These are phyloP conservation scores for Sphagnum contortum DNA, from an alignment of 225 moss, liverwort and hornwort species.

Conservation along the genomic window DNA sequence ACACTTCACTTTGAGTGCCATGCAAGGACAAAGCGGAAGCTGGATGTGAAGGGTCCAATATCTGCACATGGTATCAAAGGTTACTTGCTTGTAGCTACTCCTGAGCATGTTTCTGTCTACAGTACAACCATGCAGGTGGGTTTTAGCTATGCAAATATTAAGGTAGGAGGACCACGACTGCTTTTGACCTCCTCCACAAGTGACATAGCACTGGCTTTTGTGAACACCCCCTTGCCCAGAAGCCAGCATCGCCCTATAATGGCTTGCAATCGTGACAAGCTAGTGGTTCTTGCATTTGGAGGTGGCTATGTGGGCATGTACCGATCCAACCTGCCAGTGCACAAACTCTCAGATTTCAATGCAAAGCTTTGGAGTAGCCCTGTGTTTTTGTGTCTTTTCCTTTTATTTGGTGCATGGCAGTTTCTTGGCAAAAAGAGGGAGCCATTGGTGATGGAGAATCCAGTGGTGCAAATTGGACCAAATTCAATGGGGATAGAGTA, in stretches of 20 bases:
- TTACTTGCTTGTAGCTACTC: constrained; percentile 61
- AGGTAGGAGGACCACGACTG: constrained; percentile 64
- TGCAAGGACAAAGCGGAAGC: constrained; percentile 64
- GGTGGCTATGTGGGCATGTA: constrained; percentile 81
- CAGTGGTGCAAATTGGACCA: constrained; percentile 36
- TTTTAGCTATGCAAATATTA: constrained; percentile 64
- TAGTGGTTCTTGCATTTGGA: constrained; percentile 75
- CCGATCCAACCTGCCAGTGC: constrained; percentile 63
- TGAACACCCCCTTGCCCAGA: constrained; percentile 40
- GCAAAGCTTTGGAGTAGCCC: constrained; percentile 82
- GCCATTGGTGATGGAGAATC: constrained; percentile 22
- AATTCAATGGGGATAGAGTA: constrained; percentile 19
- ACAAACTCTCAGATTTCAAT: constrained; percentile 61
- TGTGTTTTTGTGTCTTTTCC: constrained; percentile 53
- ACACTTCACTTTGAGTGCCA: constrained; percentile 79
- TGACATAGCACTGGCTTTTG: constrained; percentile 65
- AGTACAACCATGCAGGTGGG: constrained; percentile 77
- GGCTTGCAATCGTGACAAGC: constrained; percentile 81
- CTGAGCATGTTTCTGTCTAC: constrained; percentile 54
- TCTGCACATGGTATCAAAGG: constrained; percentile 69
- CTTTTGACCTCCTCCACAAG: constrained; percentile 59
- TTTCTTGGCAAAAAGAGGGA: constrained; percentile 54
- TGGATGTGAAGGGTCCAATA: constrained; percentile 58
- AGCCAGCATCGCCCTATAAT: constrained; percentile 55
- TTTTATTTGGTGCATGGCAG: constrained; percentile 65